phyloP scores from a whole-genome alignment of 2,329 filamentous ascomycete genomes.

The Aspergillus felis region DNA sequence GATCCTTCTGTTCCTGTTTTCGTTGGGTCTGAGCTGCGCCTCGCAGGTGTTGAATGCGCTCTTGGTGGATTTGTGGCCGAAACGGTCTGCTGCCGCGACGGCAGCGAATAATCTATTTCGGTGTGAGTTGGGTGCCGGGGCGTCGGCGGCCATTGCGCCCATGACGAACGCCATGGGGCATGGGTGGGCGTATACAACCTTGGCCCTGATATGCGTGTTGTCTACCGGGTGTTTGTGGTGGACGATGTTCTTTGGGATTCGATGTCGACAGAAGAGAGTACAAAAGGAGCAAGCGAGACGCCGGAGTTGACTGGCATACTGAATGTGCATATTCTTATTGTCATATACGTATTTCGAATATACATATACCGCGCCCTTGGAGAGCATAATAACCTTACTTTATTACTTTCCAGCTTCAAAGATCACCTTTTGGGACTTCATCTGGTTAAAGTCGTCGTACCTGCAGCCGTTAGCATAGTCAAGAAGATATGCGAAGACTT shows the following conservation, averaged over 20 bases:
- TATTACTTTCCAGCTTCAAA: conserved; percentile 46
- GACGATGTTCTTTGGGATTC: background rate
- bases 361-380: background rate
- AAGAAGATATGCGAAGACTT: conserved; percentile 5
- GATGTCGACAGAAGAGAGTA: background rate
- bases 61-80: conserved; percentile 41
- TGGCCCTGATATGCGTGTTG: conserved; percentile 26
- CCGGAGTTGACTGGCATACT: background rate
- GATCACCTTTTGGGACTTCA: conserved; percentile 67
- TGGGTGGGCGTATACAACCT: conserved; percentile 41
- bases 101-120: conserved; percentile 41
- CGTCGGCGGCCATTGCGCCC: conserved; percentile 36
- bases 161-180: conserved; percentile 37
- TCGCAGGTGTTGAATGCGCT: conserved; percentile 43
- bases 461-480: conserved; percentile 20
- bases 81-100: conserved; percentile 34
- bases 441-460: conserved; percentile 66
- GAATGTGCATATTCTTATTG: background rate
- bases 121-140: conserved; percentile 38
- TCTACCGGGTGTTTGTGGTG: background rate
- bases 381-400: background rate
- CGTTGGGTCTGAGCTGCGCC: conserved; percentile 32
- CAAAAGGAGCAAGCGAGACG: background rate
- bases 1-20: conserved; percentile 31
- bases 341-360: background rate